phyloP scores from a whole-genome alignment of 305 asterid species.

The Coffea humblotiana region DNA sequence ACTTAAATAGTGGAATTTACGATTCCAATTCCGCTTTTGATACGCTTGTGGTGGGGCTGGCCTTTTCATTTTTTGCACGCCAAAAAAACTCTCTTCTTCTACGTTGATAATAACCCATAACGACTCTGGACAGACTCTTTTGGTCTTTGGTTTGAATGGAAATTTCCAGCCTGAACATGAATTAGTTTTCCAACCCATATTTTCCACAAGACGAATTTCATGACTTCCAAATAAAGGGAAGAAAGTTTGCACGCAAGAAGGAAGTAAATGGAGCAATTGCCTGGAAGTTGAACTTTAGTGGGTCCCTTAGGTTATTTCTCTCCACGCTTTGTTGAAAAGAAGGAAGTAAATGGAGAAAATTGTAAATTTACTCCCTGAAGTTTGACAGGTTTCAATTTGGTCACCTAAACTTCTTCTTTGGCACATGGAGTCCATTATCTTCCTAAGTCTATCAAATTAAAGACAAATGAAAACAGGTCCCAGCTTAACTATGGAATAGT shows the following conservation, averaged over 20 bases:
- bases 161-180: background rate
- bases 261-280: no score
- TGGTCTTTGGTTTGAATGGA: background rate
- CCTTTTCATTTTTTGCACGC: background rate
- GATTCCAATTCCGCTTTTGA: no score
- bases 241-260: background rate
- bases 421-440: no score
- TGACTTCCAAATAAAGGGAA: background rate
- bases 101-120: background rate
- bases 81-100: background rate
- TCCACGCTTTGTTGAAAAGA: no score
- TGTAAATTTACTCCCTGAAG: background rate
- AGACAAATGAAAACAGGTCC: background rate
- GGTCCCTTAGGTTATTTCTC: no score
- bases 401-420: background rate
- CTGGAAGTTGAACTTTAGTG: no score
- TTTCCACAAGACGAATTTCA: no score
- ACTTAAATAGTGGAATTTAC: no score
- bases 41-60: no score
- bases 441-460: background rate
- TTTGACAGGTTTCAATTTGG: background rate
- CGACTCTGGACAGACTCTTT: background rate
- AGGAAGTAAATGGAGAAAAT: no score
- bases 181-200: no score
- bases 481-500: no score